Evolutionary conservation across 2,329 filamentous ascomycete species (phyloP).

Genomic region (Lasiodiplodia citricola): DNA sequence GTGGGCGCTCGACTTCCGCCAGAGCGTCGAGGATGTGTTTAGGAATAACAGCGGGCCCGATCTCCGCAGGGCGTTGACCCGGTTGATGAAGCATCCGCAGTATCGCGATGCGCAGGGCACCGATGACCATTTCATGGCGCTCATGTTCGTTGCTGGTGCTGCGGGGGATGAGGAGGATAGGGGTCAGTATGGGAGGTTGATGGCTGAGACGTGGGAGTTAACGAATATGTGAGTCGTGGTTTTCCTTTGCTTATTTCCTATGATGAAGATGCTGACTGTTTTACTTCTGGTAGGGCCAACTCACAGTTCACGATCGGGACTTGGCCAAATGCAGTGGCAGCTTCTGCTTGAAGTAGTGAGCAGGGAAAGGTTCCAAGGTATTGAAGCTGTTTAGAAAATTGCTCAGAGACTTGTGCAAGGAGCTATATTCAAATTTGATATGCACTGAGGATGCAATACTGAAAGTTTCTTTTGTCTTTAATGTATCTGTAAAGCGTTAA

Average conservation of each 20-base stretch:
- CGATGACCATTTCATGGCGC: constrained; percentile 73
- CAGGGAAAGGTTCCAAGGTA: neutral
- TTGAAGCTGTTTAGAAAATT: neutral
- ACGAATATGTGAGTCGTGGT: constrained; percentile 59
- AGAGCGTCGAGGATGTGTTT: constrained; percentile 67
- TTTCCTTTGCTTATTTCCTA: neutral
- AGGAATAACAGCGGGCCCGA: constrained; percentile 59
- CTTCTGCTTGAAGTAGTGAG: neutral
- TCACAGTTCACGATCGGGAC: constrained; percentile 62
- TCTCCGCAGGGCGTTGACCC: constrained; percentile 61
- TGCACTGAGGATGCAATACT: neutral
- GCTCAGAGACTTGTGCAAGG: neutral
- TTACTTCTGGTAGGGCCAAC: constrained; percentile 46
- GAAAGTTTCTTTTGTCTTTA: neutral
- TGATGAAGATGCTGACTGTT: neutral
- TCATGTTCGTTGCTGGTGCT: constrained; percentile 67
- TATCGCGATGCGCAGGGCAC: constrained; percentile 72
- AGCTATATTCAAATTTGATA: neutral
- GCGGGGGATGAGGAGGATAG: constrained; percentile 49
- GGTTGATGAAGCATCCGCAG: constrained; percentile 71
- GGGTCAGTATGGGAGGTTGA: constrained; percentile 49
- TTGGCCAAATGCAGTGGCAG: neutral
- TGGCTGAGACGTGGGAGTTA: constrained; percentile 70
- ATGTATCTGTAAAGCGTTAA: neutral
- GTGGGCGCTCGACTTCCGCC: constrained; percentile 69